Conservation (phyloP, 495 filamentous ascomycete species). For the Pseudevernia furfuracea region DNA sequence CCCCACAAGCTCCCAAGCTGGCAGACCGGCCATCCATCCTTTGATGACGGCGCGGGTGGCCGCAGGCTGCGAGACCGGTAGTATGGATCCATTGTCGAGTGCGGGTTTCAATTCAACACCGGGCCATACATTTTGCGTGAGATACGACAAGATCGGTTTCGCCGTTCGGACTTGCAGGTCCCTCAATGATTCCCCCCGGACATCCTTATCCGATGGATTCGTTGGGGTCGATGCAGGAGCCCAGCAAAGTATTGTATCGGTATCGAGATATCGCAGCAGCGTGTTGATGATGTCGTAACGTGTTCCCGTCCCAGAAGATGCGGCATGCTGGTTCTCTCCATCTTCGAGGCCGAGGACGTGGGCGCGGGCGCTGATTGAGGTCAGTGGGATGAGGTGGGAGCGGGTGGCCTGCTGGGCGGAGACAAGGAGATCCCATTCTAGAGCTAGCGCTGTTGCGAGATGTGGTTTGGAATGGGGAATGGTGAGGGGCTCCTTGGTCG, state of each 20-base stretch:
- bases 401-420: conserved; percentile 69
- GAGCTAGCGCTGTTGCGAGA: conserved; percentile 76
- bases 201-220: conserved; percentile 32
- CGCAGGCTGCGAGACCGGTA: conserved; percentile 62
- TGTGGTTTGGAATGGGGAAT: conserved; percentile 68
- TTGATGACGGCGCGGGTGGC: conserved; percentile 65
- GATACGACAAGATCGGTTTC: conserved; percentile 56
- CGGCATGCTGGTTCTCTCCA: conserved; percentile 34
- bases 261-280: conserved; percentile 78
- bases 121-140: conserved; percentile 75
- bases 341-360: conserved; percentile 67
- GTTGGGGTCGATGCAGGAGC: conserved; percentile 53
- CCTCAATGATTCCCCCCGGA: conserved; percentile 47
- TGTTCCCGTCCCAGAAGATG: conserved; percentile 25
- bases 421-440: conserved; percentile 85
- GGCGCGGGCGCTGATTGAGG: conserved; percentile 71
- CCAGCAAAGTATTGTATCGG: conserved; percentile 92
- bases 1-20: conserved; percentile 72
- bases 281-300: conserved; percentile 55
- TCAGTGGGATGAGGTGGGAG: conserved; percentile 82
- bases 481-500: conserved; percentile 58
- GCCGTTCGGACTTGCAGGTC: conserved; percentile 62
- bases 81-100: conserved; percentile 61
- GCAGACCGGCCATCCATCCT: conserved; percentile 68
- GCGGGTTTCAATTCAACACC: conserved; percentile 69